A percentile compares a stretch with the other conserved stretches of the same genome.
These are phyloP conservation scores for Rhododendron kiyosumense DNA, from an alignment of 148 eudicot genomes.

Conservation along the genomic window DNA sequence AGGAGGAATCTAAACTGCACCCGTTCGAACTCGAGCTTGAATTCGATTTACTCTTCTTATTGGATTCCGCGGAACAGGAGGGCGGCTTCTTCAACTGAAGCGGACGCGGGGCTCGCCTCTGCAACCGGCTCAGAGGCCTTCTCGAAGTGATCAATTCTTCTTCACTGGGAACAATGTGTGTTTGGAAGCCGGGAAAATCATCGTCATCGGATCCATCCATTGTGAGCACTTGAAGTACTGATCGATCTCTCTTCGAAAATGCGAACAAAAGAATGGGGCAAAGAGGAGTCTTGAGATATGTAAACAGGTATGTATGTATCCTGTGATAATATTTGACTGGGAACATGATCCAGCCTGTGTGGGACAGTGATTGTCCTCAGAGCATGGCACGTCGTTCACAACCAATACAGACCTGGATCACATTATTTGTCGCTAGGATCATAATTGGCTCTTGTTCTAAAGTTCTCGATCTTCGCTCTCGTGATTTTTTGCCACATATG, in stretches of 20 bases:
- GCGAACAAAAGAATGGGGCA: not conserved
- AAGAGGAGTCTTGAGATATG: not conserved
- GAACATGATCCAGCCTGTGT: conserved; percentile 9
- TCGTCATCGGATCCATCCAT: not conserved
- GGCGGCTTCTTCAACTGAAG: conserved; percentile 36
- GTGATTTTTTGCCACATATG: not conserved
- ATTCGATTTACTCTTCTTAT: conserved; percentile 14
- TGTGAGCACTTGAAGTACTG: not conserved
- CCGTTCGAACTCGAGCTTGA: not conserved
- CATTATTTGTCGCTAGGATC: not conserved
- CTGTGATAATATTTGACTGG: not conserved
- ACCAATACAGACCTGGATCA: not conserved
- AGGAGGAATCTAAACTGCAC: conserved; percentile 11
- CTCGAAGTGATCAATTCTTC: conserved; percentile 22
- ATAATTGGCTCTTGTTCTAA: not conserved
- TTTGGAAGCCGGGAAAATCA: conserved; percentile 14
- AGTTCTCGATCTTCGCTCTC: not conserved
- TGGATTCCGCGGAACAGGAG: conserved; percentile 16
- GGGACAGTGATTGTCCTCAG: not conserved
- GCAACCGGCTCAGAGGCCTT: conserved; percentile 34
- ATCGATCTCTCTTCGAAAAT: too few species aligned
- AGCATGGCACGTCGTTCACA: not conserved
- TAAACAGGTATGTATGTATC: not conserved
- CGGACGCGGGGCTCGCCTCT: conserved; percentile 49
- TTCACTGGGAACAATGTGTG: conserved; percentile 19